Conservation (phyloP, 768 basidiomycete genomes). For the Macrolepiota albuminosa region DNA sequence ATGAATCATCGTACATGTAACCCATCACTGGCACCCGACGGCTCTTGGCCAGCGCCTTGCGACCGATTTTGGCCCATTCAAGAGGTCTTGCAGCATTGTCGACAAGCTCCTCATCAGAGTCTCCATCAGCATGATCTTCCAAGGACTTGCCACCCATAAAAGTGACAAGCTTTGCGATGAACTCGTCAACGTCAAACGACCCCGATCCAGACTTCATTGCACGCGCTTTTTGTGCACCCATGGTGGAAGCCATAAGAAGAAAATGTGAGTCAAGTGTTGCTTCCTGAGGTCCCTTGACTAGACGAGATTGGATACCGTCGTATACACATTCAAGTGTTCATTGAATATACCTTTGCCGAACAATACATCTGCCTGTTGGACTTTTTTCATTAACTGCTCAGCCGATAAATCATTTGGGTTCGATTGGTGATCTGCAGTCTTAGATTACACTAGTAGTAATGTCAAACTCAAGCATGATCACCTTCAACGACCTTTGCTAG, state of each 20-base stretch:
- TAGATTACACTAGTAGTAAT: background rate
- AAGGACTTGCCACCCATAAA: constrained; percentile 70
- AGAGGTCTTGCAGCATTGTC: constrained; percentile 41
- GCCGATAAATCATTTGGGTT: constrained; percentile 54
- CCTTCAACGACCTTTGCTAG: constrained; percentile 64
- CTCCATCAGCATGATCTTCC: constrained; percentile 40
- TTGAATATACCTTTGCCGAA: constrained; percentile 53
- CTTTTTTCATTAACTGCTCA: constrained; percentile 49
- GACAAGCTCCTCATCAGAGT: constrained; percentile 49
- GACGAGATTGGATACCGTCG: background rate
- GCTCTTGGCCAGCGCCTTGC: constrained; percentile 77
- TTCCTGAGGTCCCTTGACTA: constrained; percentile 80
- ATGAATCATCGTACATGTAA: constrained; percentile 65
- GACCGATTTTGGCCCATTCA: constrained; percentile 85
- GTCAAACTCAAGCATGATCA: constrained; percentile 20
- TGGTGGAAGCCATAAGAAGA: constrained; percentile 69
- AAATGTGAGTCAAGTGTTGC: constrained; percentile 87
- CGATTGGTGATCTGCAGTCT: constrained; percentile 34
- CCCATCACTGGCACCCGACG: constrained; percentile 76
- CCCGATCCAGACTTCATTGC: constrained; percentile 85
- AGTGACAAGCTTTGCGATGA: constrained; percentile 65
- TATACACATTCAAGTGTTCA: constrained; percentile 2
- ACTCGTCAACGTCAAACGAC: constrained; percentile 91
- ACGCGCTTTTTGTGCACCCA: constrained; percentile 84
- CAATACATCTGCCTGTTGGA: constrained; percentile 53